Conservation (phyloP, 371 early-diverging fungal genomes). For the Batrachochytrium dendrobatidis region DNA sequence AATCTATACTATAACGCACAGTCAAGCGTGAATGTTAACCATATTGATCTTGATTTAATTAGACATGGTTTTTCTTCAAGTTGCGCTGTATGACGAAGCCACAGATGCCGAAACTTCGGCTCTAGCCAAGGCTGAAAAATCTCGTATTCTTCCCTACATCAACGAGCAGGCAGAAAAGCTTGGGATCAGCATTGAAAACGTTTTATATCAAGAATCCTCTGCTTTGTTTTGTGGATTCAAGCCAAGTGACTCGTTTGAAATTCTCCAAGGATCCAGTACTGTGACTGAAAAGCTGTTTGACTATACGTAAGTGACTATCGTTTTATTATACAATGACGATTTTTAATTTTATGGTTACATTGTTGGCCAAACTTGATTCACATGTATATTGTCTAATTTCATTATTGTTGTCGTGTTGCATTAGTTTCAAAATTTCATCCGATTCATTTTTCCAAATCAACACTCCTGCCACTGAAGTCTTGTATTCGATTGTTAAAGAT, state of each 20-base stretch:
- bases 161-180: no score
- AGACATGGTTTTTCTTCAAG: conserved; percentile 61
- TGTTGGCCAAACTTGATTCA: not conserved
- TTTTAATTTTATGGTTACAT: conserved; percentile 6
- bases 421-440: conserved; percentile 64
- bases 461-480: conserved; percentile 58
- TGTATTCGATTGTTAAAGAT: conserved; percentile 47
- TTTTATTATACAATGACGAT: conserved; percentile 20
- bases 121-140: not conserved
- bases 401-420: no score
- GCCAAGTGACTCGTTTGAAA: conserved; percentile 39
- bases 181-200: not conserved
- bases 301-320: conserved; percentile 26
- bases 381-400: no score
- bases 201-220: conserved; percentile 36
- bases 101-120: no score
- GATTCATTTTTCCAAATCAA: conserved; percentile 79
- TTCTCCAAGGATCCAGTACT: conserved; percentile 50
- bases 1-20: not conserved
- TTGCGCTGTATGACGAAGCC: no score
- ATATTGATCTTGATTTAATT: not conserved
- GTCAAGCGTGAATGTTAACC: no score
- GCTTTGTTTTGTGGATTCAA: conserved; percentile 54
- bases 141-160: not conserved
- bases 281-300: conserved; percentile 60